Conservation (phyloP, 164 flowering plant genomes). For the Vitis cinerea region DNA sequence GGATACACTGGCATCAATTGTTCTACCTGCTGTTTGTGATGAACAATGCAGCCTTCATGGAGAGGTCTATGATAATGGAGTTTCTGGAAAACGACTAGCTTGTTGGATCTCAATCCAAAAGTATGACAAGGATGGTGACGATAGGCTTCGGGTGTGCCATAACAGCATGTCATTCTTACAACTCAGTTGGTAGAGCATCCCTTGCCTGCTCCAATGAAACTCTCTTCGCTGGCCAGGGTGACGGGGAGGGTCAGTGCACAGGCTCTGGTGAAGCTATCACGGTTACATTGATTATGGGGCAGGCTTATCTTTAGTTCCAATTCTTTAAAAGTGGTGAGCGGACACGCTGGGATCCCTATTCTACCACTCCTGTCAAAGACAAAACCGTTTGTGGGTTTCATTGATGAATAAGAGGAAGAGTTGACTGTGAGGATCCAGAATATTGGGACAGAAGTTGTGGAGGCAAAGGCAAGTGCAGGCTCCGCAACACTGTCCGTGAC, state of each 20-base stretch:
- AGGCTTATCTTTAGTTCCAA: slow-evolving; percentile 25
- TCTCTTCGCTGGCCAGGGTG: slow-evolving; percentile 77
- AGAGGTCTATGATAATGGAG: slow-evolving; percentile 69
- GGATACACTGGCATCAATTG: slow-evolving; percentile 64
- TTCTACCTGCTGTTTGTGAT: slow-evolving; percentile 96
- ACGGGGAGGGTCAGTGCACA: slow-evolving; percentile 82
- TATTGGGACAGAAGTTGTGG: slow-evolving; percentile 74
- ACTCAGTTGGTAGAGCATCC: slow-evolving; percentile 87
- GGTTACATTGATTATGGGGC: slow-evolving; percentile 49
- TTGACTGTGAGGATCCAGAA: slow-evolving; percentile 67
- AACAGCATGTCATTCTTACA: slow-evolving; percentile 88
- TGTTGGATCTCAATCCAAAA: too few species aligned
- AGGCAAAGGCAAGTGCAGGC: slow-evolving; percentile 78
- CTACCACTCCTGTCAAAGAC: too few species aligned
- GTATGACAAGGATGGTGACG: slow-evolving; percentile 20
- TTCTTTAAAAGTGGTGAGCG: slow-evolving; percentile 14
- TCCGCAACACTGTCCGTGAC: slow-evolving; percentile 79
- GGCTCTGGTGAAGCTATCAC: slow-evolving; percentile 64
- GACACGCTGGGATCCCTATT: too few species aligned
- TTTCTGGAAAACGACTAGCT: too few species aligned
- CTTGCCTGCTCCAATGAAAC: slow-evolving; percentile 97
- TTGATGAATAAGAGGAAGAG: slow-evolving; percentile 50
- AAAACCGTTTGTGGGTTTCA: slow-evolving; percentile 36
- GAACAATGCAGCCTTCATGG: slow-evolving; percentile 99
- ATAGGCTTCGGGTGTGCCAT: slow-evolving; percentile 91